Base-by-base conservation (phyloP, 495 filamentous ascomycete genomes). In the Aeminium ludgeri region DNA sequence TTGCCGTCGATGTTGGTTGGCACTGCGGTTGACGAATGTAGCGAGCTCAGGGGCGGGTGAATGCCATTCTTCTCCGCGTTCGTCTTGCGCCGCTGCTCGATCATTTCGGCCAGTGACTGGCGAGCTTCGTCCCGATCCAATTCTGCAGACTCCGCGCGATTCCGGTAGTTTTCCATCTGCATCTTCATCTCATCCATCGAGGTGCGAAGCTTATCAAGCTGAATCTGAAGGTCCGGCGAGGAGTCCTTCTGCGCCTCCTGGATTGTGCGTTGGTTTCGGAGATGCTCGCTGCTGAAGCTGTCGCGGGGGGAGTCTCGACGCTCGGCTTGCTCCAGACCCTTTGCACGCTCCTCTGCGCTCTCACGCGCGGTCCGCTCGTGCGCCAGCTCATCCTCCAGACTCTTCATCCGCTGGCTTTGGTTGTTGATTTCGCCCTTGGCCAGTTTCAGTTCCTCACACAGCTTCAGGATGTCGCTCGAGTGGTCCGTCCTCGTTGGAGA, bases 181-280 rank as follows among this genome's bases (percentile, higher is more conserved):
- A 74, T 65, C 55, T 76, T 82, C 62, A 93, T 71, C 38, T 80
- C 76, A 41, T 76, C 74, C 73, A 96, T 87, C 54, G 93, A 82
- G 20, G 67, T 60, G 49, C 83, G 67, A 75, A 94, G 81, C 6
- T 66, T 61, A 35, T 95, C 86, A 15, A 95, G 62, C 40, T 76
- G 72, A 34, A 69, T 66, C 50, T 94, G 84, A 23, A 91, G 62
- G 1, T 62, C 44, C 20, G 57, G 40, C 1, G 57, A 52, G 6
- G 53, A 54, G 51, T 37, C 30, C 18, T 25, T 19, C 36, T 12
- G 23, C 31, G 20, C 30, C 32, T 15, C 27, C 6, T 3, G 3
- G 11, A 6, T 33, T 12, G 23, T 12, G 6, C 17, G 12, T 18
- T 46, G 18, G 7, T 43, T 41, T 29, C 60, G 51, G 15, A 20